Base-by-base conservation (phyloP, 805 yeast genomes). In the Cyberlindnera galapagoensis region DNA sequence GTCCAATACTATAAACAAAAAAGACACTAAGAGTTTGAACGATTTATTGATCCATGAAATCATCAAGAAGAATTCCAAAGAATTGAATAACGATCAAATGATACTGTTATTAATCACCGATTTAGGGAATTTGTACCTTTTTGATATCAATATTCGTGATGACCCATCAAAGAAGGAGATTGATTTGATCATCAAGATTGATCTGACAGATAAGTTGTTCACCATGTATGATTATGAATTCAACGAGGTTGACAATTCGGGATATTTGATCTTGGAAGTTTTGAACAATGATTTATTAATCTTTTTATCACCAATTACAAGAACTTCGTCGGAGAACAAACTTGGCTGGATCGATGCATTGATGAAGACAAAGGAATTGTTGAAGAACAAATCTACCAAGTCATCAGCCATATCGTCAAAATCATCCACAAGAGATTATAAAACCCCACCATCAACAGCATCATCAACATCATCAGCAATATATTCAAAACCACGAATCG, bases 161-260 rank as follows among this genome's bases (percentile, higher is more conserved):
- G n/a, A n/a, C n/a, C n/a, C n/a, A n/a, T n/a, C n/a, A n/a, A 15
- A 54, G 4, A 15, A 33, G 14, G 36, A 24, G 13, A 26, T 43
- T 14, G 37, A 37, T 7, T 24, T 28, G 14, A 19, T 19, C 11
- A 47, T 57, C 21, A 67, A 67, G 18, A 64, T 71, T 22, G 66
- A 59, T 32, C 44, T 68, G 19, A 67, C 72, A 0, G 74, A 70
- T 44, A 57, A 62, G 26, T 62, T 72, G 42, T 74, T 81, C 34
- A 82, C 83, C 48, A 76, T 82, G 78, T 82, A 81, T 51, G 90
- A 81, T 54, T 80, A 78, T 54, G 90, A 81, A 51, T 81, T 82
- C 54, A 78, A 76, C 40, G 82, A 75, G 36, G 60, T 56, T 13
- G 63, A 63, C 6, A 63, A 63, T 16, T 68, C 63, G 34, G 92